Evolutionary conservation across 257 asterid genomes (phyloP).

Genomic region (Orobanche coerulescens): DNA sequence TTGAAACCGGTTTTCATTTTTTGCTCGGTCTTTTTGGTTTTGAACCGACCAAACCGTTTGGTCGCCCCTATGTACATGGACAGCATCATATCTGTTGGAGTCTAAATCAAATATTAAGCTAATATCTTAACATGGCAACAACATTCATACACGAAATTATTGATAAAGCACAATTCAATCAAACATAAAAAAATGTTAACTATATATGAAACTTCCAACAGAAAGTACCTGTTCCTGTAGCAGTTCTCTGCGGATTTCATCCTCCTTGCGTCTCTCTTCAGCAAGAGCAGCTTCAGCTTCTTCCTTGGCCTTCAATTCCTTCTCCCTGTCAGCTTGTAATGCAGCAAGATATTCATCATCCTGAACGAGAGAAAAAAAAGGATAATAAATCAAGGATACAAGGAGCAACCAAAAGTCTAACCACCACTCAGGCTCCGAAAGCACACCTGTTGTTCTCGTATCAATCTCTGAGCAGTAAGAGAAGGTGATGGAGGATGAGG

Average conservation of each 20-base stretch:
- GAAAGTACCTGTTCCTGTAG: conserved; percentile 64
- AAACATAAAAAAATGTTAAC: background rate
- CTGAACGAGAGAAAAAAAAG: conserved; percentile 33
- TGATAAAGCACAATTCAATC: background rate
- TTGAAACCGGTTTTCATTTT: too few relatives aligned
- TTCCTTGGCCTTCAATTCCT: conserved; percentile 89
- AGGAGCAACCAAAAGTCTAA: conserved; percentile 14
- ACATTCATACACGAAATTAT: background rate
- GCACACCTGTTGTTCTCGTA: conserved; percentile 93
- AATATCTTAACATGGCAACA: background rate
- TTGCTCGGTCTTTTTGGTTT: too few relatives aligned
- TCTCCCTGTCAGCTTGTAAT: conserved; percentile 94
- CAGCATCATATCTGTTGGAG: background rate
- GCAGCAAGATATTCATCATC: conserved; percentile 95
- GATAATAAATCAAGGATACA: conserved; percentile 18
- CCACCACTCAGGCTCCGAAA: conserved; percentile 16
- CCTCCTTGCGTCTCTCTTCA: conserved; percentile 75
- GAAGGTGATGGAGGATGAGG: conserved; percentile 95
- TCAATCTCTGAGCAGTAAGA: conserved; percentile 84
- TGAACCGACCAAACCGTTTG: too few relatives aligned
- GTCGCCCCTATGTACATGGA: background rate
- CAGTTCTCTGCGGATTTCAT: conserved; percentile 46
- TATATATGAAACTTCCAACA: conserved; percentile 11
- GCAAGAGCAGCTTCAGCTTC: conserved; percentile 90
- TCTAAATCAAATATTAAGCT: background rate